Evolutionary conservation across 306 rosid genomes (phyloP), one percentile per base, ranked within the genome.

Genomic region (Cucumis cinereus): DNA sequence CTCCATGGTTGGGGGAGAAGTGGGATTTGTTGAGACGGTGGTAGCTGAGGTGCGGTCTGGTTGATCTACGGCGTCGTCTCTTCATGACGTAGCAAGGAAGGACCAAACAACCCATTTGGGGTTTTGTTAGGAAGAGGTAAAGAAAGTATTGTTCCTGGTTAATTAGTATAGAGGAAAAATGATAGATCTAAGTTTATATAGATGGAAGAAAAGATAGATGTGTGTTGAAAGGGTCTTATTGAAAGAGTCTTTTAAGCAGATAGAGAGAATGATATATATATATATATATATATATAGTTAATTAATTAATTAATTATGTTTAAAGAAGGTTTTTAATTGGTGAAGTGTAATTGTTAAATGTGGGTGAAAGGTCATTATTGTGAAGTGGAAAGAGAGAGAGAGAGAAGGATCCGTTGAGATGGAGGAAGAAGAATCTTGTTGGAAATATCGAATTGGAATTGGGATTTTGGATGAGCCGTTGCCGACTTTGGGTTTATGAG

Each of bases 31-130:
- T 7, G 11, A 93, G 77, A 1, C 85, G 86, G 70, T 50, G 79
- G 73, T 91, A 93, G 23, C 92, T 77, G 4, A 79, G 47, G 63
- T 86, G 78, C 0, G 90, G 84, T 6, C 87, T 83, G 11, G 17
- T 22, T 10, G 52, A 45, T 45, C 83, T 79, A 56, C 87, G 82
- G 73, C 84, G 83, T 77, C 84, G 82, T 57, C 87, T 85, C 77
- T 88, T 75, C 78, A 88, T 75, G 74, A 86, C 40, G 0, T 90
- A 53, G 77, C 87, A 89, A 12, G 96, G 97, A 85, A 86, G 74
- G 17, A 88, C 97, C 78, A 93, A 79, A 84, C 97, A 93, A 84
- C 82, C 90, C 97, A 93, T 93, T 5, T 4, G 28, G 16, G 10
- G n/a, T 49, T 49, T 49, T 15, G 7, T 5, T 4, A 49, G 54